Conservation (phyloP, 75 land plant species). For the Chamaecyparis obtusa region DNA sequence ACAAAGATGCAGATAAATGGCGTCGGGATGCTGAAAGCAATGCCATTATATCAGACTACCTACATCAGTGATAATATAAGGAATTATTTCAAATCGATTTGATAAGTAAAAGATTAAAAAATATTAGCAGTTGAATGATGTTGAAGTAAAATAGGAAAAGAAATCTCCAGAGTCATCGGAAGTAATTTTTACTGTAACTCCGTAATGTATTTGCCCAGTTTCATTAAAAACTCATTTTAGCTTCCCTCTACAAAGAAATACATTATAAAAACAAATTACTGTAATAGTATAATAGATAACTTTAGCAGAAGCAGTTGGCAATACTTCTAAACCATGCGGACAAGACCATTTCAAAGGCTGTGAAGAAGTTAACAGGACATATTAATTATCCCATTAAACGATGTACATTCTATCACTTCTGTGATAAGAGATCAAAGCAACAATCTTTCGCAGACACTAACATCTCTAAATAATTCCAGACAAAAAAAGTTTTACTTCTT, state of each 20-base stretch:
- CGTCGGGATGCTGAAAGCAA: slow-evolving; percentile 33
- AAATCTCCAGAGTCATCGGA: not conserved
- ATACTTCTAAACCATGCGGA: not conserved
- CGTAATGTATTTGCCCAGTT: too few species aligned
- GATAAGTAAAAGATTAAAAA: not conserved
- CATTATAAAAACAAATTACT: not conserved
- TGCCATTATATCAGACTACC: slow-evolving; percentile 19
- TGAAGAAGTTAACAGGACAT: too few species aligned
- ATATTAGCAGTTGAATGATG: not conserved
- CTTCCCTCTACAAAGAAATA: not conserved
- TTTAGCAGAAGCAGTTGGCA: not conserved
- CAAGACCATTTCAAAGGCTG: not conserved
- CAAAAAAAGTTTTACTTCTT: not conserved
- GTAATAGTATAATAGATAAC: not conserved
- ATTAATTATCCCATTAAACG: not conserved
- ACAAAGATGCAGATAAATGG: not conserved
- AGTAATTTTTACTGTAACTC: not conserved
- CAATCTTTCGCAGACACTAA: not conserved
- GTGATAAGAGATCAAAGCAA: not conserved
- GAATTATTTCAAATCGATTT: not conserved
- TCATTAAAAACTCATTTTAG: too few species aligned
- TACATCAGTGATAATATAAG: not conserved
- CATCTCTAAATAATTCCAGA: not conserved
- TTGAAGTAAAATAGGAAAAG: not conserved
- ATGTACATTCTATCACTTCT: not conserved